phyloP scores from a whole-genome alignment of 148 eudicot species.

The Spergularia bocconei region DNA sequence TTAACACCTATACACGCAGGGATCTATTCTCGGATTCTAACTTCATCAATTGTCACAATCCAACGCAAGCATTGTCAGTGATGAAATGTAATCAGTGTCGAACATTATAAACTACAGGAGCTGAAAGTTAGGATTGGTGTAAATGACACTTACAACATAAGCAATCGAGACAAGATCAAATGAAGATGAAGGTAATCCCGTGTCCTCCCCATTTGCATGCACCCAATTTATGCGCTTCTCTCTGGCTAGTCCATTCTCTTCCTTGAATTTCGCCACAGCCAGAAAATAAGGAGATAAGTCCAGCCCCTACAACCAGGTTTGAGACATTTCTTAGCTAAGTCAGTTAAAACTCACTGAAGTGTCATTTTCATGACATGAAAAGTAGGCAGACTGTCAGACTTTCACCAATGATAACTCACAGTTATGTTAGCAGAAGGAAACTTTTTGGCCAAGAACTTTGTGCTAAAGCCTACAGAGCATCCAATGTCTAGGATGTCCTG shows the following conservation, averaged over 20 bases:
- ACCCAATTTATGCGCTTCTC: conserved; percentile 60
- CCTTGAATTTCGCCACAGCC: conserved; percentile 88
- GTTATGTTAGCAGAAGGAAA: conserved; percentile 75
- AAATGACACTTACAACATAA: conserved; percentile 60
- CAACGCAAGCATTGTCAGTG: neutral
- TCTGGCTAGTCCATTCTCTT: conserved; percentile 47
- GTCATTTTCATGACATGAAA: neutral
- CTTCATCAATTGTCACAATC: neutral
- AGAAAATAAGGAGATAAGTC: conserved; percentile 95
- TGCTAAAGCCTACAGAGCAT: conserved; percentile 92
- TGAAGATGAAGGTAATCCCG: conserved; percentile 70
- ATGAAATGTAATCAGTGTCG: neutral
- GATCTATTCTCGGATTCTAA: neutral
- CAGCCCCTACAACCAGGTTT: conserved; percentile 54
- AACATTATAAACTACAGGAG: neutral
- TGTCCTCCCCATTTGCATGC: conserved; percentile 94
- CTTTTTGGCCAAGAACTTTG: conserved; percentile 67
- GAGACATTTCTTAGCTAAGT: neutral
- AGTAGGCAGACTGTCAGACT: too few relatives aligned
- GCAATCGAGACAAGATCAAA: conserved; percentile 91
- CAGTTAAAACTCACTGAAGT: neutral
- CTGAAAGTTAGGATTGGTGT: neutral
- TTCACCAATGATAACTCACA: conserved; percentile 32
- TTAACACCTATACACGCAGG: neutral
- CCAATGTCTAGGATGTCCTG: conserved; percentile 79